phyloP scores from a whole-genome alignment of 2,329 filamentous ascomycete genomes.

The Ascochyta lentis region DNA sequence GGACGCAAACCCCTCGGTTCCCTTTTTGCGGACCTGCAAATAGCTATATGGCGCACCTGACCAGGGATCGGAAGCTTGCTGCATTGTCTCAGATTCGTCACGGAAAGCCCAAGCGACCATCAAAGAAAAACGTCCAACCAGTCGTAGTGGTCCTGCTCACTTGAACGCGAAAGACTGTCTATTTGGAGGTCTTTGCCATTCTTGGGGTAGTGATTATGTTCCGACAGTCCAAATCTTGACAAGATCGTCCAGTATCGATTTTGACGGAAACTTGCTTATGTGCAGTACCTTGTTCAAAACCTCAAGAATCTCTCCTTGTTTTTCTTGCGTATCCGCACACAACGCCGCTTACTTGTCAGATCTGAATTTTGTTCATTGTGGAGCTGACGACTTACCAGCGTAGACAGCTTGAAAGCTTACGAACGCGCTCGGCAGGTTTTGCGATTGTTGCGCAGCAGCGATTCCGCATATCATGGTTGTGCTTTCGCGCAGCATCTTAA shows the following conservation, averaged over 20 bases:
- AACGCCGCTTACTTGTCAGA: constrained; percentile 20
- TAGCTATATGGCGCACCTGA: not conserved
- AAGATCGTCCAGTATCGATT: constrained; percentile 34
- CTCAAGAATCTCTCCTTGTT: constrained; percentile 24
- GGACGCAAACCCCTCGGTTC: not conserved
- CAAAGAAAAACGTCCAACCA: too few species aligned
- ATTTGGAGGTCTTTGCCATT: not conserved
- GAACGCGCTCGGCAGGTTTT: constrained; percentile 37
- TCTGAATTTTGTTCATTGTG: not conserved
- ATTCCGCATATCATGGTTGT: constrained; percentile 59
- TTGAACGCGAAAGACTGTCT: too few species aligned
- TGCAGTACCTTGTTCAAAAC: constrained; percentile 25
- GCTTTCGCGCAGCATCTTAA: constrained; percentile 54
- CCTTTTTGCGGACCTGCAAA: not conserved
- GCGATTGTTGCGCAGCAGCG: constrained; percentile 50
- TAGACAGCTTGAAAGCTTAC: constrained; percentile 41
- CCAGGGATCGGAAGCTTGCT: not conserved
- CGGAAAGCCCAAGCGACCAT: not conserved
- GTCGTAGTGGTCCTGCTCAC: too few species aligned
- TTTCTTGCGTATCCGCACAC: constrained; percentile 30
- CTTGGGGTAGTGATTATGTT: not conserved
- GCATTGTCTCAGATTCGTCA: not conserved
- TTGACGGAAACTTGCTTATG: constrained; percentile 37
- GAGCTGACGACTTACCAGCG: constrained; percentile 27
- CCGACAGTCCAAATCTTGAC: constrained; percentile 32